Percentiles rank a stretch among this genome's conserved stretches.
Conservation (phyloP, 495 filamentous ascomycete species). For the Daldinia loculata region DNA sequence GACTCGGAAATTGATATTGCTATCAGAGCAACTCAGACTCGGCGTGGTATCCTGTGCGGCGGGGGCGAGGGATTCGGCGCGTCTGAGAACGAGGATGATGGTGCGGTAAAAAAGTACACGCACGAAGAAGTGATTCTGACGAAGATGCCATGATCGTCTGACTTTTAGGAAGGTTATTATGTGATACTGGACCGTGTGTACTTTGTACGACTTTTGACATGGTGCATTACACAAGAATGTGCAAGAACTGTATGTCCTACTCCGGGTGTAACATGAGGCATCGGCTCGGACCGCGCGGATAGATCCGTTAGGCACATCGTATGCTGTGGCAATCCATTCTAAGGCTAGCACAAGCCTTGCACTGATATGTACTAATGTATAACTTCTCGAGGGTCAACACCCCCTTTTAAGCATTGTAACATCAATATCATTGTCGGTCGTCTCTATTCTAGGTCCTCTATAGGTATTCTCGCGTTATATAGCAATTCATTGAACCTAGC, state of each 20-base stretch:
- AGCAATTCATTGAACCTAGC: background rate
- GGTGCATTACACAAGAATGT: no score
- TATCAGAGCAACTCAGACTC: background rate
- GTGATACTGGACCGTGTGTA: no score
- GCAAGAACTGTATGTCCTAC: no score
- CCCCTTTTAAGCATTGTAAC: background rate
- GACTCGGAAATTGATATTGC: background rate
- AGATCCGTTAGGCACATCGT: no score
- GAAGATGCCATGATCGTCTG: background rate
- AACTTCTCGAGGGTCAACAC: background rate
- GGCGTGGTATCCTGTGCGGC: background rate
- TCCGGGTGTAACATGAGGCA: background rate
- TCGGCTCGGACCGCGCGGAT: background rate
- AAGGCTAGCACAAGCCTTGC: no score
- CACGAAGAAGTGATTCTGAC: background rate
- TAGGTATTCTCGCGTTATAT: conserved; percentile 9
- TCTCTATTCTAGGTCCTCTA: background rate
- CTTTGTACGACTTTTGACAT: no score
- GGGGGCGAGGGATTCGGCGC: background rate
- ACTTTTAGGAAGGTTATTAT: no score
- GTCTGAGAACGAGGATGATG: background rate
- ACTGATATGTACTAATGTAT: no score
- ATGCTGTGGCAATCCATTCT: no score
- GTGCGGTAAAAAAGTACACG: background rate
- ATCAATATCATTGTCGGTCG: background rate